Conservation (phyloP, 139 green algal genomes). For the Picochlorum sp. region DNA sequence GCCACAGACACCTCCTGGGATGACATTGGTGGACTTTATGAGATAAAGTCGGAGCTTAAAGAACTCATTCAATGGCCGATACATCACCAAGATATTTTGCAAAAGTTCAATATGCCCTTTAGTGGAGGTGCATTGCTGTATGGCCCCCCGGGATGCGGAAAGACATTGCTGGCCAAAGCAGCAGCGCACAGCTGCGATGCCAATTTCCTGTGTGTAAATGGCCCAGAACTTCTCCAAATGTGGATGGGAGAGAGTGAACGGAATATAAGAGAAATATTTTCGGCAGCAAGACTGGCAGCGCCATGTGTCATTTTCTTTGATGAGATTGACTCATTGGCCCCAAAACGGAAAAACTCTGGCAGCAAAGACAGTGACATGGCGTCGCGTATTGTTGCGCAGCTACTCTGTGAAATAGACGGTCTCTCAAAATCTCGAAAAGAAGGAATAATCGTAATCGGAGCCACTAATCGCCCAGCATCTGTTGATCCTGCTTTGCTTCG, state of each 20-base stretch:
- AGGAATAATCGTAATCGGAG: conserved; percentile 49
- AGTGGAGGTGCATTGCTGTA: conserved; percentile 25
- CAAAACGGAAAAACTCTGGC: conserved; percentile 12
- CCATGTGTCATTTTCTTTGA: conserved; percentile 71
- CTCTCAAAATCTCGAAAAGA: background rate
- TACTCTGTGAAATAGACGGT: conserved; percentile 40
- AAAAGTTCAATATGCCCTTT: conserved; percentile 2
- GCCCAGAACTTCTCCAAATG: conserved; percentile 38
- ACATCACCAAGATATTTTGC: conserved; percentile 3
- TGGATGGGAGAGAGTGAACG: conserved; percentile 38
- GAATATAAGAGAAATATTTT: conserved; percentile 30
- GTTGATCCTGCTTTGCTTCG: conserved; percentile 59
- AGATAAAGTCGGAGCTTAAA: conserved; percentile 24
- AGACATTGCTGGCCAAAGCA: conserved; percentile 54
- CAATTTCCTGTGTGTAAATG: conserved; percentile 33
- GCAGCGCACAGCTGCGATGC: conserved; percentile 25
- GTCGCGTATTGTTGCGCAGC: conserved; percentile 33
- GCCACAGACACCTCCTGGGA: conserved; percentile 2
- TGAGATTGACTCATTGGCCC: conserved; percentile 53
- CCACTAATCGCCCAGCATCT: conserved; percentile 62
- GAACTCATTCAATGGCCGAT: conserved; percentile 25
- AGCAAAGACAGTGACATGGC: conserved; percentile 5
- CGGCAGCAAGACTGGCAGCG: conserved; percentile 11
- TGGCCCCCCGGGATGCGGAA: conserved; percentile 30
- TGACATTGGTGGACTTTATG: conserved; percentile 25